Evolutionary conservation across 805 yeast species (phyloP).

Genomic region (Metschnikowia santaceciliae): DNA sequence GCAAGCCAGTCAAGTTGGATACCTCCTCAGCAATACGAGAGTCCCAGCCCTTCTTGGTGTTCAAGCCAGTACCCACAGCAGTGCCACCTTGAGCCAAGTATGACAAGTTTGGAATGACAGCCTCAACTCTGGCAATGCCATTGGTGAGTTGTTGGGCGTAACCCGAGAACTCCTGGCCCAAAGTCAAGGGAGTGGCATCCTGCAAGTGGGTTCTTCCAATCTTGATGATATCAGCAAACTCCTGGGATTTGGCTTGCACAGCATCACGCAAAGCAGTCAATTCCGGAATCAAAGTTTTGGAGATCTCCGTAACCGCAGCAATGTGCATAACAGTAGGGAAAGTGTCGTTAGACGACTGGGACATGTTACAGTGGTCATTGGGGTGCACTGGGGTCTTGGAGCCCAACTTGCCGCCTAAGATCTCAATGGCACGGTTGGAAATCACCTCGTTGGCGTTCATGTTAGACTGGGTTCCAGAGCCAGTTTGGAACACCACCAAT

Average conservation of each 20-base stretch:
- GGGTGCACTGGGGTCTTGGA: conserved; percentile 96
- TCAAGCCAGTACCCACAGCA: conserved; percentile 98
- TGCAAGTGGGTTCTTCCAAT: conserved; percentile 99
- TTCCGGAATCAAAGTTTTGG: conserved; percentile 72
- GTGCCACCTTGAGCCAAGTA: conserved; percentile 98
- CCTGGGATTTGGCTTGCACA: conserved; percentile 72
- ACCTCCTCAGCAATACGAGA: conserved; percentile 83
- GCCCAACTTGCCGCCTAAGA: conserved; percentile 89
- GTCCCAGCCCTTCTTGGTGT: conserved; percentile 89
- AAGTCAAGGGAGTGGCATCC: conserved; percentile 96
- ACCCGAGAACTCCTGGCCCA: conserved; percentile 98
- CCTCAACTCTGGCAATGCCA: conserved; percentile 85
- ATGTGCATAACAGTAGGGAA: conserved; percentile 99
- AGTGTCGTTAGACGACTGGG: conserved; percentile 98
- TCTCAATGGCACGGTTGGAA: conserved; percentile 95
- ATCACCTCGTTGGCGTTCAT: conserved; percentile 99
- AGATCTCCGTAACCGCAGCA: conserved; percentile 92
- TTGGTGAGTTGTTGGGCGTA: conserved; percentile 90
- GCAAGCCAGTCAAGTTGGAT: conserved; percentile 78
- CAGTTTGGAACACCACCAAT: conserved; percentile 97
- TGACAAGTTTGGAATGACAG: conserved; percentile 68
- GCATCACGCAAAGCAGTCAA: conserved; percentile 73
- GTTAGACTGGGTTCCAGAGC: conserved; percentile 97
- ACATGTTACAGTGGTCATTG: conserved; percentile 97
- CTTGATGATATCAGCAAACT: conserved; percentile 86